Percentiles rank a stretch among this genome's conserved stretches.
Conservation (phyloP, 257 asterid species). For the Solanum dulcamara region DNA sequence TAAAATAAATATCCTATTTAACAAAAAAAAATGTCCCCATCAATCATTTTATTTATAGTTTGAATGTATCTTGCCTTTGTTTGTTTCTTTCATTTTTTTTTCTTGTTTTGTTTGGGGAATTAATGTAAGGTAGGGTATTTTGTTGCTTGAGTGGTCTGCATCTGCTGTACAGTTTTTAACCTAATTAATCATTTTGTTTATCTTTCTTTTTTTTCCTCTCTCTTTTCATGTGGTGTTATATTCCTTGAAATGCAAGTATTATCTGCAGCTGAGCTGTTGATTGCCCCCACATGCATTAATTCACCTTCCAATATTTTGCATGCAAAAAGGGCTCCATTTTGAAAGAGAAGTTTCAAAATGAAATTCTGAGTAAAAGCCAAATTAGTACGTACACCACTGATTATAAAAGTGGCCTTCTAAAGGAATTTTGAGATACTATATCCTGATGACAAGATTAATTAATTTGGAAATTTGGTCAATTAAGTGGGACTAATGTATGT, state of each 20-base stretch:
- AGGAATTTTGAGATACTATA: neutral
- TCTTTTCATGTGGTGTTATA: slow-evolving; percentile 14
- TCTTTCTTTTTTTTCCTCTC: neutral
- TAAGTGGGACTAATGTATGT: no score
- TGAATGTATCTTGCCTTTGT: neutral
- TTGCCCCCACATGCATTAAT: slow-evolving; percentile 14
- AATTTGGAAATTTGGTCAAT: no score
- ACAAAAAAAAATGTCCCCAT: neutral
- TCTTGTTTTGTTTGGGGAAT: slow-evolving; percentile 1
- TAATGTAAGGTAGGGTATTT: neutral
- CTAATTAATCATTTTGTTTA: neutral
- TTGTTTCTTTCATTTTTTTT: slow-evolving; percentile 9
- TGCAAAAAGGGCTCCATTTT: neutral
- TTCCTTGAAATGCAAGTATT: slow-evolving; percentile 24
- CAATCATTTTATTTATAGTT: neutral
- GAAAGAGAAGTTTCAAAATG: neutral
- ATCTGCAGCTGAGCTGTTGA: slow-evolving; percentile 25
- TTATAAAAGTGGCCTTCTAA: neutral
- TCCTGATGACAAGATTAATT: neutral
- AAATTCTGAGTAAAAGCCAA: neutral
- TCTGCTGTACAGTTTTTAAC: slow-evolving; percentile 15
- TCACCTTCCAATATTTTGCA: neutral
- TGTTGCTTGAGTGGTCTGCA: slow-evolving; percentile 10
- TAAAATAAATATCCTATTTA: neutral
- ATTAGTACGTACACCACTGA: neutral